Conservation (phyloP, 331 rosid genomes). For the Pyrus hybrid region DNA sequence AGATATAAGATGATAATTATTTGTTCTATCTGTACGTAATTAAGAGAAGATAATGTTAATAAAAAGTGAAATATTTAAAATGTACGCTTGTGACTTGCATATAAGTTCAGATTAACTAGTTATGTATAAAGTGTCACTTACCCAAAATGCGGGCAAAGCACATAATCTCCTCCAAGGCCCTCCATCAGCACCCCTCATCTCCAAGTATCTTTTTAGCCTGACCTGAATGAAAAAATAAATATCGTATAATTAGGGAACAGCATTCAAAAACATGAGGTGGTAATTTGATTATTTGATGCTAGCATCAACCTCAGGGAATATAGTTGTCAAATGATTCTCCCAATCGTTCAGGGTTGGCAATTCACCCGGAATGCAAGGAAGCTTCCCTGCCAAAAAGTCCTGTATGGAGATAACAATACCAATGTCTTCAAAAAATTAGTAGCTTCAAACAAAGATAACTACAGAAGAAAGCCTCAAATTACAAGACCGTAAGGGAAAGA, state of each 20-base stretch:
- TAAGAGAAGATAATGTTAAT: too few relatives aligned
- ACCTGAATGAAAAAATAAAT: conserved; percentile 36
- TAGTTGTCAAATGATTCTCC: conserved; percentile 91
- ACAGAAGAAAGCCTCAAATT: conserved; percentile 25
- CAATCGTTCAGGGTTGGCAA: conserved; percentile 85
- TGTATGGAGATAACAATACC: conserved; percentile 24
- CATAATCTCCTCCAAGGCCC: conserved; percentile 99
- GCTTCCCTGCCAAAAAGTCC: conserved; percentile 90
- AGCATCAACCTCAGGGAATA: conserved; percentile 77
- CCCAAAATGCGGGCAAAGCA: conserved; percentile 99
- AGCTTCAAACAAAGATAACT: conserved; percentile 2
- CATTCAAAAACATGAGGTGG: conserved; percentile 3
- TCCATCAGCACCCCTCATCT: conserved; percentile 98
- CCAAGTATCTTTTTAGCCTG: conserved; percentile 50
- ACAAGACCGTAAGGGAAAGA: conserved; percentile 43
- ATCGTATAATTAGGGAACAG: conserved; percentile 6
- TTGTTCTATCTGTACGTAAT: neutral
- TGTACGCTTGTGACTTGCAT: too few relatives aligned
- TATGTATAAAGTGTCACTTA: conserved; percentile 11
- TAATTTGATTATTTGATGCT: conserved; percentile 11
- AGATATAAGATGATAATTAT: neutral
- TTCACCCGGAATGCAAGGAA: conserved; percentile 78
- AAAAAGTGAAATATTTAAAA: neutral
- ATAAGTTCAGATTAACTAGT: too few relatives aligned
- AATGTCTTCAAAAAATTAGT: conserved; percentile 10